Evolutionary conservation across 2,329 filamentous ascomycete species (phyloP), one percentile per base, ranked within the genome.

Genomic region (Pleomassaria siparia): DNA sequence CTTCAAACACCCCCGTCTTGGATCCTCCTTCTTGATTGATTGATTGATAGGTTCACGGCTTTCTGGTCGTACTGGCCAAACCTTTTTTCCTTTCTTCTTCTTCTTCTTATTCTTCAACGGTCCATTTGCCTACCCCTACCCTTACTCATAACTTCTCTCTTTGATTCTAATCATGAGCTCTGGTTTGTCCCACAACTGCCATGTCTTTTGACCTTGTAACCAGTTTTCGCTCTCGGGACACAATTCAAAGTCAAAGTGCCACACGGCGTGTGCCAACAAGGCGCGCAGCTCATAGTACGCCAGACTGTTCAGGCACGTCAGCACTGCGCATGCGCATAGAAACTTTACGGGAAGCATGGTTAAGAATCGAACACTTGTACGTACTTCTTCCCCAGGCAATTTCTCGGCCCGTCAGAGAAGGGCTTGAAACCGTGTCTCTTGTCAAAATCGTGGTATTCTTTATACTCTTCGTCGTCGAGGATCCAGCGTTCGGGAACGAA

Each of bases 401-500:
- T 54, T 9, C 60, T 40, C 5, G 60, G 44, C 0, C 62, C 62
- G 9, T 49, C 22, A 13, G 47, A 47, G 25, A 64, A 64, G 0
- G 62, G 62, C 33, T 62, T 55, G 4, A 51, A 7, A 4, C 35
- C 44, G 3, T 41, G 30, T 36, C 49, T 58, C 5, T 47, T 46
- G 40, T 62, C 58, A 2, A 29, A 21, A 2, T 44, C 47, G n/a
- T n/a, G n/a, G n/a, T n/a, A n/a, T n/a, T 28, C 12, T 28, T 7
- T 12, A 30, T 46, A 62, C 8, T 43, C 50, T 4, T 43, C 33
- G 5, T 53, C 50, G 5, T 21, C 30, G 5, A 56, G 49, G 3
- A 71, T 50, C 63, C 62, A 69, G 9, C 65, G 53, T 45, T 67
- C 64, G 0, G 65, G 65, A 7, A 56, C 32, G 18, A 62, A 67